phyloP scores from a whole-genome alignment of 192 early-diverging fungal species.

The Glomus cerebriforme region DNA sequence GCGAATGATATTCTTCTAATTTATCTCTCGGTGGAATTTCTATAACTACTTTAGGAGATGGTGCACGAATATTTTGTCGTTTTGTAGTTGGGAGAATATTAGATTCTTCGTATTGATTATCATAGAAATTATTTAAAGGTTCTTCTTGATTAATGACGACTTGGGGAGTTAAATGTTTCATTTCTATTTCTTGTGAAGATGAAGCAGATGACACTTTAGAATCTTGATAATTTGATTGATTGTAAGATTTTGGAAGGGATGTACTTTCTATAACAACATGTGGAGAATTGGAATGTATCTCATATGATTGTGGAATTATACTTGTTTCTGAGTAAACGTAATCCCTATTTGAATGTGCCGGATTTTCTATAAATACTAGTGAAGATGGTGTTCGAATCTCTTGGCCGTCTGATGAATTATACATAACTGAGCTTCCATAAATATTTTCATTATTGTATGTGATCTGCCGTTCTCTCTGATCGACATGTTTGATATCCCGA shows the following conservation, averaged over 20 bases:
- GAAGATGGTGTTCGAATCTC: not conserved
- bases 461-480: not conserved
- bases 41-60: conserved; percentile 22
- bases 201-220: not conserved
- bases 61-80: not conserved
- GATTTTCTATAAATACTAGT: not conserved
- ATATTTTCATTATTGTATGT: not conserved
- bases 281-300: not conserved
- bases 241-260: not conserved
- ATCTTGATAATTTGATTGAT: not conserved
- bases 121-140: no score
- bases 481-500: not conserved
- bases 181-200: not conserved
- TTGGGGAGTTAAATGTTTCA: not conserved
- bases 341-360: not conserved
- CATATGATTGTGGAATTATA: not conserved
- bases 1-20: conserved; percentile 18
- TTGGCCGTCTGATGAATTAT: not conserved
- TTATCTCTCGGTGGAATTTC: conserved; percentile 14
- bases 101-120: not conserved
- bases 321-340: not conserved
- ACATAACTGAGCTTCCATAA: not conserved
- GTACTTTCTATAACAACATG: not conserved
- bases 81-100: not conserved
- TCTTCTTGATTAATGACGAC: not conserved